phyloP scores from a whole-genome alignment of 2,329 filamentous ascomycete species.

The Fusarium sp. region DNA sequence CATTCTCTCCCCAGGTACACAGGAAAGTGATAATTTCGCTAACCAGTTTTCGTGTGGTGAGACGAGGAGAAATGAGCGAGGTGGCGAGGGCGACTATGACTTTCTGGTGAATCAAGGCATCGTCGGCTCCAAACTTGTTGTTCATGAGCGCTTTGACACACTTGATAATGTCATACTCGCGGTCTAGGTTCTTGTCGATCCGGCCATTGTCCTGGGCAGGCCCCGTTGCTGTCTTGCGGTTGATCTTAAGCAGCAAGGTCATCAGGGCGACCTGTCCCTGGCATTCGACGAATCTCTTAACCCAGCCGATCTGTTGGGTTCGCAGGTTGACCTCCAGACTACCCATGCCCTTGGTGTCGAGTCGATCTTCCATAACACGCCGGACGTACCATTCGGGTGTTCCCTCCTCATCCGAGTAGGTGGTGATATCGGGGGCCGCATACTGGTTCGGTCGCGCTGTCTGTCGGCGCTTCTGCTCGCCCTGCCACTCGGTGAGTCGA shows the following conservation, averaged over 20 bases:
- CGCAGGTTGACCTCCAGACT: constrained; percentile 94
- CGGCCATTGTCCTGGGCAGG: constrained; percentile 71
- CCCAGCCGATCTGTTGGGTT: constrained; percentile 98
- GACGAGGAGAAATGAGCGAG: constrained; percentile 86
- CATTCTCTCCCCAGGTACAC: constrained; percentile 88
- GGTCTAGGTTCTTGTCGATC: constrained; percentile 84
- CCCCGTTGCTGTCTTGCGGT: constrained; percentile 83
- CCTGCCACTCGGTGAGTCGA: constrained; percentile 91
- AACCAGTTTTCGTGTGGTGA: constrained; percentile 93
- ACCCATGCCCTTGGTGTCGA: constrained; percentile 90
- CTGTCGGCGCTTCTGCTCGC: constrained; percentile 88
- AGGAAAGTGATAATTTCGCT: constrained; percentile 97
- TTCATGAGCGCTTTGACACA: constrained; percentile 98
- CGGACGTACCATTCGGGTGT: constrained; percentile 98
- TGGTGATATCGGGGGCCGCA: constrained; percentile 76
- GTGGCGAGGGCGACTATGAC: constrained; percentile 89
- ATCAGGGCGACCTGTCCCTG: constrained; percentile 97
- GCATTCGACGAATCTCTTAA: constrained; percentile 94
- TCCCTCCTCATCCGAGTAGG: constrained; percentile 91
- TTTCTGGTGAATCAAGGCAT: constrained; percentile 90
- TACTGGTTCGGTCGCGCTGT: constrained; percentile 80
- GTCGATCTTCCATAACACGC: constrained; percentile 94
- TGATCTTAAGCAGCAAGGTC: constrained; percentile 93
- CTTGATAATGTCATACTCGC: constrained; percentile 97
- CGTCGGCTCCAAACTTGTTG: constrained; percentile 98